Evolutionary conservation across 1,139 yeast genomes (phyloP).

Genomic region (Hemisphaericaspora xylofermentans): DNA sequence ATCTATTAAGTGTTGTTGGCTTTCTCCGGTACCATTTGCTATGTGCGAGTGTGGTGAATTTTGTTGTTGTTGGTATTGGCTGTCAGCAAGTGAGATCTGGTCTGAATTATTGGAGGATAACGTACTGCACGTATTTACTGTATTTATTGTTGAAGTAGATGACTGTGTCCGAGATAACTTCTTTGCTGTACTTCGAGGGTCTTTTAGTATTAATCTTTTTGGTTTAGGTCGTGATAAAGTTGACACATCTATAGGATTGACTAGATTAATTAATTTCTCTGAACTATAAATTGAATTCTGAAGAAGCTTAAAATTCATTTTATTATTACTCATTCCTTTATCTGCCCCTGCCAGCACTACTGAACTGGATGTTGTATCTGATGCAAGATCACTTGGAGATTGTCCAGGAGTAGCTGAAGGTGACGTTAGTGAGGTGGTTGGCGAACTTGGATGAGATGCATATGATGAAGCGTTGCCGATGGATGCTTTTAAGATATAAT

Average conservation of each 20-base stretch:
- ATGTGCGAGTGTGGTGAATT: conserved; percentile 3
- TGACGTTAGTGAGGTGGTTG: conserved; percentile 5
- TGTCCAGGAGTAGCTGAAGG: conserved; percentile 9
- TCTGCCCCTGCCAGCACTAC: conserved; percentile 12
- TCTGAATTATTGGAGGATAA: conserved; percentile 40
- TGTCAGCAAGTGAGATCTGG: conserved; percentile 12
- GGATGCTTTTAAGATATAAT: conserved; percentile 61
- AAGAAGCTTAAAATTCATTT: conserved; percentile 24
- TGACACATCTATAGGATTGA: conserved; percentile 75
- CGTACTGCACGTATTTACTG: conserved; percentile 33
- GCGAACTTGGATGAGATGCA: conserved; percentile 10
- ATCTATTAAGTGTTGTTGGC: background rate
- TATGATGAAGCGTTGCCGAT: conserved; percentile 32
- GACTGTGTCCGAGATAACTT: conserved; percentile 47
- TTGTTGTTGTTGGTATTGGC: conserved; percentile 4
- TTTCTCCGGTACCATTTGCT: background rate
- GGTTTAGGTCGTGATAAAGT: conserved; percentile 65
- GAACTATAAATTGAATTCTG: conserved; percentile 40
- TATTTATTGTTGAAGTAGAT: conserved; percentile 50
- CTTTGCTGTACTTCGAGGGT: conserved; percentile 35
- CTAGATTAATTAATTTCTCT: conserved; percentile 57
- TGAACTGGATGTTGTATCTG: conserved; percentile 10
- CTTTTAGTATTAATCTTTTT: conserved; percentile 60
- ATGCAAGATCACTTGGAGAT: conserved; percentile 10
- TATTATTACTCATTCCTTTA: conserved; percentile 20